Evolutionary conservation across 2,329 filamentous ascomycete species (phyloP).

Genomic region (Blumeria graminis): DNA sequence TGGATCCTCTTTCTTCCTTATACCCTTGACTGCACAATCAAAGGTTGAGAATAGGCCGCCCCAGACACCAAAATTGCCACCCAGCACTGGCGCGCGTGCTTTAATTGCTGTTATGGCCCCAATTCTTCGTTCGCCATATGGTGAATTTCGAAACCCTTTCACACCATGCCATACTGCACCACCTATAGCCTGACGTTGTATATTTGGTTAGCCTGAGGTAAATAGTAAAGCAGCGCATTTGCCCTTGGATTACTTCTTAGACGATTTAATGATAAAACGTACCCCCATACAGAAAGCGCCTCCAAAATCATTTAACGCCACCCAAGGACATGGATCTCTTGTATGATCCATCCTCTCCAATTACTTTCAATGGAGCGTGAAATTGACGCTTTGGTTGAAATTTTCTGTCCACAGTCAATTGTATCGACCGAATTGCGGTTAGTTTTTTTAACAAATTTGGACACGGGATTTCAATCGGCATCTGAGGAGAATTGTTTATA

Average conservation of each 20-base stretch:
- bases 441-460: no score
- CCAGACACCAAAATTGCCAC: constrained; percentile 97
- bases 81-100: constrained; percentile 82
- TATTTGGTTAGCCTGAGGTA: not conserved
- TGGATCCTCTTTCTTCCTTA: constrained; percentile 89
- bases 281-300: constrained; percentile 94
- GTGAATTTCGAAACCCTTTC: constrained; percentile 77
- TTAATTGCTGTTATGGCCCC: constrained; percentile 94
- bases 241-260: not conserved
- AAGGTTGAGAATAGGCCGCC: constrained; percentile 89
- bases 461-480: no score
- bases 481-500: no score
- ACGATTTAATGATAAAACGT: constrained; percentile 19
- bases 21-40: constrained; percentile 87
- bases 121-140: constrained; percentile 83
- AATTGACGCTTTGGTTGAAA: no score
- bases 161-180: constrained; percentile 89
- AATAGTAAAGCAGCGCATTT: no score
- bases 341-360: constrained; percentile 60
- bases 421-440: no score
- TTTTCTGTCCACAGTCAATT: no score
- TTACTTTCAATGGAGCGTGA: constrained; percentile 4
- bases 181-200: constrained; percentile 34
- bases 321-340: constrained; percentile 89
- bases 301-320: constrained; percentile 90